Base-by-base conservation (phyloP, 2,329 filamentous ascomycete genomes). In the Thyridium curvatum region DNA sequence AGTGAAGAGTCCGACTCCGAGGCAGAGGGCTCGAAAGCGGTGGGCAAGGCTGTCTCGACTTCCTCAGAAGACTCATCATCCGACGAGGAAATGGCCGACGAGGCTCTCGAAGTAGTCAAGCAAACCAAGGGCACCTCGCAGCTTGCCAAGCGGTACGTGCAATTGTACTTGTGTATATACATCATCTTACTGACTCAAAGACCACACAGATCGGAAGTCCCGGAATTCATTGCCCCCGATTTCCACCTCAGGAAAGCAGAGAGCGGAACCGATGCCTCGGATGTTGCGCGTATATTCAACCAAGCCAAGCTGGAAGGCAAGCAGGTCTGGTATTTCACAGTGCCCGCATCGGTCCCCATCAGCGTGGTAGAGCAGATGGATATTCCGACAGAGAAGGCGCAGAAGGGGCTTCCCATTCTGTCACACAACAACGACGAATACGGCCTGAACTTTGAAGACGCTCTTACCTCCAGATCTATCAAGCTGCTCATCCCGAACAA, bases 311-410 rank as follows among this genome's bases (percentile, higher is more conserved):
- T 82, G 8, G 65, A 78, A 40, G 82, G 81, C 45, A 88, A 87
- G 65, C 80, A 89, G 55, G 68, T 89, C 42, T 90, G 84, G 85
- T 86, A 88, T 56, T 86, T 90, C 50, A 86, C 82, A 9, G 80
- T 82, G 4, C 85, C 85, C 3, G 74, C 79, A 6, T 77, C 77
- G 10, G 64, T 88, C 3, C 78, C 84, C n/a, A 71, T 89, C 41
- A 77, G 75, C 10, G 69, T 82, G 2, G 63, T 89, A 34, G 74
- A 79, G 53, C 71, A 81, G 46, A 65, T 87, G 44, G 72, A 80
- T 30, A 72, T 86, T 32, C 71, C 71, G 9, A 55, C 77, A 50
- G 72, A 78, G 41, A 68, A 73, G 38, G 69, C 72, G 2, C 62
- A 71, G 42, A 62, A 68, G 2, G 71, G 70, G 12, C 66, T 74